A percentile compares a stretch with the other conserved stretches of the same genome.
Evolutionary conservation across 2,329 filamentous ascomycete genomes (phyloP).

Genomic region (Waltergamsia citrina): DNA sequence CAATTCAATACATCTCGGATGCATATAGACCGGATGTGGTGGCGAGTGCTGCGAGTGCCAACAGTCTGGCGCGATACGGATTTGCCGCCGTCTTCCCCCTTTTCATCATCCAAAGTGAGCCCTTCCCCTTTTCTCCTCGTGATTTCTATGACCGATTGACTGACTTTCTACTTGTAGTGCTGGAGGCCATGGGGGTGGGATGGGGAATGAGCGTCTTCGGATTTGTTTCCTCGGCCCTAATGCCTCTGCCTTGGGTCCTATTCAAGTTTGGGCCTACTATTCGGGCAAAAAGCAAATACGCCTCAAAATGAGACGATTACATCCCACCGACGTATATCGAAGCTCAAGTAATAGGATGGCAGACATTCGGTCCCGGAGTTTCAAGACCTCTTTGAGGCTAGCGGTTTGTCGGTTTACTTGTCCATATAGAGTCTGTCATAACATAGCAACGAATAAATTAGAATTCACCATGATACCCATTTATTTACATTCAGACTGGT

Average conservation of each 20-base stretch:
- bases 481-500: too few species aligned
- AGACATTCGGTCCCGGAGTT: too few species aligned
- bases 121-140: not conserved
- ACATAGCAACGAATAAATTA: too few species aligned
- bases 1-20: constrained; percentile 43
- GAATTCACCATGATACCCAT: too few species aligned
- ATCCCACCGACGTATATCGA: too few species aligned
- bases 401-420: too few species aligned
- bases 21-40: constrained; percentile 44
- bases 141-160: not conserved
- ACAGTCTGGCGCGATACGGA: constrained; percentile 44
- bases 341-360: too few species aligned
- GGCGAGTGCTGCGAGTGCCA: constrained; percentile 50
- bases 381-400: too few species aligned
- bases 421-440: too few species aligned
- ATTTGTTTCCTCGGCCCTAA: constrained; percentile 34
- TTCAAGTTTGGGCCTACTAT: constrained; percentile 37
- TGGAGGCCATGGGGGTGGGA: constrained; percentile 27
- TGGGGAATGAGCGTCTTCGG: constrained; percentile 38
- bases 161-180: constrained; percentile 32
- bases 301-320: too few species aligned
- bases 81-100: constrained; percentile 50
- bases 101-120: constrained; percentile 48
- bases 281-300: constrained; percentile 26
- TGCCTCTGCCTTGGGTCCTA: constrained; percentile 43